Conservation (phyloP, 2,329 filamentous ascomycete genomes). For the Penicillium sp. region DNA sequence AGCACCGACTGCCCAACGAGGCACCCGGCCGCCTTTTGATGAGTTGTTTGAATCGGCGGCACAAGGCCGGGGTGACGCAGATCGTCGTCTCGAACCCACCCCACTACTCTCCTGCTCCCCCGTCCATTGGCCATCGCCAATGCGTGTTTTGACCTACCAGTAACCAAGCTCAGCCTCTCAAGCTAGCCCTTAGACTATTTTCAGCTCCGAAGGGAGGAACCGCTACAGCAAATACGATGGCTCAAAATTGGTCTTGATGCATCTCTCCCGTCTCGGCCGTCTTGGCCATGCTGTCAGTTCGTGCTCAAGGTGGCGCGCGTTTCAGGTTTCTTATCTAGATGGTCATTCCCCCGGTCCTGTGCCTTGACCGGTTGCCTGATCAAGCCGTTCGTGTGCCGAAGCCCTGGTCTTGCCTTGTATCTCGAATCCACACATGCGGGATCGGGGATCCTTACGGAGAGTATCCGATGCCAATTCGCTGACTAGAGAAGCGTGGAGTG, state of each 20-base stretch:
- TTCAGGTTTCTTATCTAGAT: neutral
- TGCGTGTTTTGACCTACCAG: neutral
- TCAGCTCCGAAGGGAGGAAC: neutral
- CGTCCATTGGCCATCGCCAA: neutral
- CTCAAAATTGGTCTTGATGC: neutral
- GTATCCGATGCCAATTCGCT: neutral
- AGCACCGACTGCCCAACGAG: neutral
- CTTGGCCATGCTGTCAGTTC: no score
- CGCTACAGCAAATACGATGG: neutral
- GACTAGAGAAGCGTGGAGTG: neutral
- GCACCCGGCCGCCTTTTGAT: neutral
- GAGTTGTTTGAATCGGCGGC: neutral
- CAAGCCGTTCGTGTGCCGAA: neutral
- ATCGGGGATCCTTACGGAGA: no score
- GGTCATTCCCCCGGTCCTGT: neutral
- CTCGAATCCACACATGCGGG: neutral
- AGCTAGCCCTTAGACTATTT: neutral
- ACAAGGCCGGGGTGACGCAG: neutral
- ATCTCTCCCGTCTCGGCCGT: neutral
- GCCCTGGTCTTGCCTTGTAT: neutral
- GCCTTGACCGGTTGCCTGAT: neutral
- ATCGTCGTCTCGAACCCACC: neutral
- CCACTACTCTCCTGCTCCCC: neutral
- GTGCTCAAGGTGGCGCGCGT: neutral
- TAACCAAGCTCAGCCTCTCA: no score